A percentile compares a stretch with the other conserved stretches of the same genome.
Evolutionary conservation across 2,329 filamentous ascomycete species (phyloP).

Genomic region (Monosporascus sp.): DNA sequence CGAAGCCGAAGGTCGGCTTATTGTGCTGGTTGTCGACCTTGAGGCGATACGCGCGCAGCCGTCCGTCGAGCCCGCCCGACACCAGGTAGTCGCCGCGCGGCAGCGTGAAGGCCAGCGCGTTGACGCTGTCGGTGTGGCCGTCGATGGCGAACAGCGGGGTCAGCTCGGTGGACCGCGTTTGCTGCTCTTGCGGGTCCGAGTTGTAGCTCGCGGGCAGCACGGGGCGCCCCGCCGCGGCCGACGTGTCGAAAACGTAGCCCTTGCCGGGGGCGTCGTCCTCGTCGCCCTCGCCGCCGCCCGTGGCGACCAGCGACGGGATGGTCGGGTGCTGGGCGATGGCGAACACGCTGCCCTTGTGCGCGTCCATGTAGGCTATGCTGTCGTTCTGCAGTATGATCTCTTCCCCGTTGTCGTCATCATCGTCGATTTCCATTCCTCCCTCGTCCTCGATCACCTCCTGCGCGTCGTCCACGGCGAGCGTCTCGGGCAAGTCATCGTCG

Average conservation of each 20-base stretch:
- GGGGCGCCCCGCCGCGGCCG: conserved; percentile 56
- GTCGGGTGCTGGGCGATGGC: conserved; percentile 89
- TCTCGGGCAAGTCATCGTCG: conserved; percentile 60
- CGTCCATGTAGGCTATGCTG: conserved; percentile 87
- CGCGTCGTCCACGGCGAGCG: conserved; percentile 72
- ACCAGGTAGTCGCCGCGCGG: conserved; percentile 78
- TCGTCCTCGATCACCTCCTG: conserved; percentile 63
- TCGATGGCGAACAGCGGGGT: conserved; percentile 67
- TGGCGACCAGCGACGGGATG: conserved; percentile 72
- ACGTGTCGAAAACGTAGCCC: conserved; percentile 79
- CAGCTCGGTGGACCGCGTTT: conserved; percentile 49
- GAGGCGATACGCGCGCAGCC: conserved; percentile 64
- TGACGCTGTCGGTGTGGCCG: conserved; percentile 91
- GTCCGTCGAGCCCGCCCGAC: conserved; percentile 85
- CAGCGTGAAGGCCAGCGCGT: conserved; percentile 76
- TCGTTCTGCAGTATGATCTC: conserved; percentile 86
- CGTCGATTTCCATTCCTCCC: conserved; percentile 75
- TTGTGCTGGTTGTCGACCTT: conserved; percentile 37
- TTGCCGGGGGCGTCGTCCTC: conserved; percentile 62
- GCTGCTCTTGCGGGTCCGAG: conserved; percentile 56
- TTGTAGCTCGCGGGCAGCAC: conserved; percentile 74
- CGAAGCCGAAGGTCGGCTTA: conserved; percentile 48
- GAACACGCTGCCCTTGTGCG: conserved; percentile 87
- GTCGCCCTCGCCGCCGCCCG: conserved; percentile 67
- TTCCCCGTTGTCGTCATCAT: conserved; percentile 53